Conservation (phyloP, 805 yeast species). For the Cyberlindnera amylophila region DNA sequence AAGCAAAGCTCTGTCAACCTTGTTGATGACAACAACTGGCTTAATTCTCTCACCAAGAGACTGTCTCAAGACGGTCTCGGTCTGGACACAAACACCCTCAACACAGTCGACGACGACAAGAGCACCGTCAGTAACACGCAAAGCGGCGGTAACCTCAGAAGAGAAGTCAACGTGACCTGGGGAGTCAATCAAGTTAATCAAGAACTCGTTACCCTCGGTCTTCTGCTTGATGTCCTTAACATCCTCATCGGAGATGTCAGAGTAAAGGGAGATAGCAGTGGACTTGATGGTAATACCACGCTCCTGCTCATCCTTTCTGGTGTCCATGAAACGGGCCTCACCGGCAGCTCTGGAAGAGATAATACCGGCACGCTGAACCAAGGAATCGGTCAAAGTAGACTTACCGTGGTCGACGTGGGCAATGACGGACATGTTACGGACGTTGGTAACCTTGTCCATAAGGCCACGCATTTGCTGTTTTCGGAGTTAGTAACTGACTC, state of each 20-base stretch:
- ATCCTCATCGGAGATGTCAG: constrained; percentile 84
- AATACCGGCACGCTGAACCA: constrained; percentile 99
- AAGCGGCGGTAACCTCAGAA: constrained; percentile 99
- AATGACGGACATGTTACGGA: constrained; percentile 99
- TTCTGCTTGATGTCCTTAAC: constrained; percentile 87
- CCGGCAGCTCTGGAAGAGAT: constrained; percentile 99
- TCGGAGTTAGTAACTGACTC: constrained; percentile 17
- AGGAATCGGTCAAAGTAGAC: constrained; percentile 98
- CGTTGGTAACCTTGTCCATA: constrained; percentile 99
- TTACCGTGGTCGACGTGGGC: constrained; percentile 99
- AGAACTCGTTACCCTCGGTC: constrained; percentile 83
- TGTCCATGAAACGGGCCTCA: constrained; percentile 99
- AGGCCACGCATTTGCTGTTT: constrained; percentile 87
- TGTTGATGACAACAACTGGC: constrained; percentile 98
- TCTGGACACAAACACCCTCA: constrained; percentile 99
- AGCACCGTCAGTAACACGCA: constrained; percentile 99
- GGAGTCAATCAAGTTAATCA: constrained; percentile 97
- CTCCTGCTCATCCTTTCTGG: constrained; percentile 99
- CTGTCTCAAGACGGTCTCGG: constrained; percentile 99
- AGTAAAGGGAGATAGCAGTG: constrained; percentile 94
- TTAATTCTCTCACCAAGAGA: constrained; percentile 98
- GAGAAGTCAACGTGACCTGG: constrained; percentile 99
- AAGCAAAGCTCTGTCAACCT: constrained; percentile 98
- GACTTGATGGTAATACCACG: constrained; percentile 99
- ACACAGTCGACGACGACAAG: constrained; percentile 98